Evolutionary conservation across 2,329 filamentous ascomycete genomes (phyloP).

Genomic region (Chrysoporthe puriensis): DNA sequence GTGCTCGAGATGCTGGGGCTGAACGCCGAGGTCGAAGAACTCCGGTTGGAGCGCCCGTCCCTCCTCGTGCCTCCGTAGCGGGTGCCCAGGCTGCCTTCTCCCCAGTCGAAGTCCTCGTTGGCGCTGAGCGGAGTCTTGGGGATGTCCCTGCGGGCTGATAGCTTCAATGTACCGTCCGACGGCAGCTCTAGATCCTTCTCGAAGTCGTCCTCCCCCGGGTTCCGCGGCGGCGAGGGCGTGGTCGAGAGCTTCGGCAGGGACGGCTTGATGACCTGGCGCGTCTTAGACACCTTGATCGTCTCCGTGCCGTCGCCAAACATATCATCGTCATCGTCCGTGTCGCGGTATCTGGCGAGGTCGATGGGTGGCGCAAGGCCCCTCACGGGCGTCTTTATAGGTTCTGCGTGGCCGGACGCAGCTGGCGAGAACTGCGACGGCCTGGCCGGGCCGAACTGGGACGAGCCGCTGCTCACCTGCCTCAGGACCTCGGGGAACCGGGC

Average conservation of each 20-base stretch:
- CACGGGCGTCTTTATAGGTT: conserved; percentile 22
- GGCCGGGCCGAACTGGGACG: conserved; percentile 56
- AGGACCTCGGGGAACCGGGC: conserved; percentile 69
- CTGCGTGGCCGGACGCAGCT: conserved; percentile 30
- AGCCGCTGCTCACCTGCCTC: conserved; percentile 60
- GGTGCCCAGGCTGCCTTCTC: conserved; percentile 89
- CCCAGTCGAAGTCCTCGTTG: conserved; percentile 87
- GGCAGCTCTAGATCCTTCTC: conserved; percentile 76
- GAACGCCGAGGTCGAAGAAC: conserved; percentile 84
- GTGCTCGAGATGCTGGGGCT: conserved; percentile 93
- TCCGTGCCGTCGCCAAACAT: conserved; percentile 66
- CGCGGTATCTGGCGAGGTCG: conserved; percentile 67
- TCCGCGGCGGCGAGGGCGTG: conserved; percentile 13
- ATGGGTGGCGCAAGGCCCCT: conserved; percentile 48
- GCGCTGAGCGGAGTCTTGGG: conserved; percentile 62
- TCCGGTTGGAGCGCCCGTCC: conserved; percentile 77
- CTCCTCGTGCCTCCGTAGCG: conserved; percentile 85
- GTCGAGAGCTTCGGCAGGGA: conserved; percentile 53
- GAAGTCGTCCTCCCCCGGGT: conserved; percentile 63
- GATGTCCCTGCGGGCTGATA: conserved; percentile 64
- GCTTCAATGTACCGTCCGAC: conserved; percentile 64
- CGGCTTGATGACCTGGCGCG: conserved; percentile 59
- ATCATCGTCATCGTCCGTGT: conserved; percentile 63
- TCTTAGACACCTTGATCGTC: conserved; percentile 71
- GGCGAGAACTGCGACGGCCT: conserved; percentile 37